phyloP scores from a whole-genome alignment of 2,329 filamentous ascomycete species.

The Pseudogymnoascus sp. region DNA sequence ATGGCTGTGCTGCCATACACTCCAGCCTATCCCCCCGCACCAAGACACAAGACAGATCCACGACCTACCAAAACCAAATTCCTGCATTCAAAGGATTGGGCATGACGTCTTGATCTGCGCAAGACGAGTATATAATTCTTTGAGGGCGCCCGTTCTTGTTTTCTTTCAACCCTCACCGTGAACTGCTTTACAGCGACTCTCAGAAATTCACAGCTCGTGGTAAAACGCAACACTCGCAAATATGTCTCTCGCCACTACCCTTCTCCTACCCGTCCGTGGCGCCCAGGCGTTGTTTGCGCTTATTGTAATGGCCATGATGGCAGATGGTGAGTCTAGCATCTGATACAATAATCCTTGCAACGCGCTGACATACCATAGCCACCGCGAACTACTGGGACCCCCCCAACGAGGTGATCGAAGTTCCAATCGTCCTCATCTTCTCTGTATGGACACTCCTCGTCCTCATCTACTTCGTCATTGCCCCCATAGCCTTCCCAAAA shows the following conservation, averaged over 20 bases:
- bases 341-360: not conserved
- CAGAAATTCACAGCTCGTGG: not conserved
- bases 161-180: not conserved
- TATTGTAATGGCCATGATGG: not conserved
- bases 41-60: not conserved
- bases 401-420: not conserved
- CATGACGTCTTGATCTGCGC: not conserved
- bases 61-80: not conserved
- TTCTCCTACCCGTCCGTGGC: not conserved
- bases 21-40: not conserved
- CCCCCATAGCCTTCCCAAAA: not conserved
- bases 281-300: not conserved
- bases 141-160: not conserved
- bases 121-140: not conserved
- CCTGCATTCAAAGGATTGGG: not conserved
- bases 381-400: not conserved
- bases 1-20: not conserved
- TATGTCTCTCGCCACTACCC: not conserved
- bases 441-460: not conserved
- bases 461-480: not conserved
- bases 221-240: not conserved
- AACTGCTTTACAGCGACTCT: not conserved
- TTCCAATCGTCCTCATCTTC: not conserved
- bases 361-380: not conserved
- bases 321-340: not conserved